Evolutionary conservation across 2,329 filamentous ascomycete species (phyloP).

Genomic region (Blastomyces parvus): DNA sequence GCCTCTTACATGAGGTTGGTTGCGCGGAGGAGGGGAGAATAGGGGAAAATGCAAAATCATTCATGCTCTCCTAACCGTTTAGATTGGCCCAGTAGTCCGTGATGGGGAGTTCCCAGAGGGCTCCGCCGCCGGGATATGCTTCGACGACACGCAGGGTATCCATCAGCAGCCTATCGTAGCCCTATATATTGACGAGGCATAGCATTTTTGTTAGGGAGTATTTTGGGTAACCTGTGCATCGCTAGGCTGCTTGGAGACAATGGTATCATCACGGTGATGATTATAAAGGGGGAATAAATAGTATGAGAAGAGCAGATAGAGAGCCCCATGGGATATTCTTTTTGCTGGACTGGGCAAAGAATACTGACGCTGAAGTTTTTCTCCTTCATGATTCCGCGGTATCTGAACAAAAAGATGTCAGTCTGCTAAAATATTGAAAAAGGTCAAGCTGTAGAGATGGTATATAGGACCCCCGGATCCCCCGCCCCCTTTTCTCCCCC

Average conservation of each 20-base stretch:
- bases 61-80: conserved; percentile 16
- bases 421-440: not conserved
- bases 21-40: not conserved
- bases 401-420: conserved; percentile 7
- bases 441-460: not conserved
- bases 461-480: not conserved
- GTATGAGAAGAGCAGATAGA: not conserved
- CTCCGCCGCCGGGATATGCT: conserved; percentile 17
- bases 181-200: conserved; percentile 10
- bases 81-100: conserved; percentile 21
- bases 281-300: too few species aligned
- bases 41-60: not conserved
- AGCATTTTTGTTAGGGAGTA: not conserved
- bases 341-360: not conserved
- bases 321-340: not conserved
- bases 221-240: not conserved
- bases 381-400: conserved; percentile 12
- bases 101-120: conserved; percentile 20
- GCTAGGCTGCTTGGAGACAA: not conserved
- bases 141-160: conserved; percentile 20
- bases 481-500: too few species aligned
- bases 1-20: not conserved
- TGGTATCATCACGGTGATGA: too few species aligned
- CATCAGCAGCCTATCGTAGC: conserved; percentile 21
- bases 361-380: conserved; percentile 14